These are phyloP conservation scores for Penicillium longicatenatum DNA, from an alignment of 495 filamentous ascomycete genomes.

Conservation along the genomic window DNA sequence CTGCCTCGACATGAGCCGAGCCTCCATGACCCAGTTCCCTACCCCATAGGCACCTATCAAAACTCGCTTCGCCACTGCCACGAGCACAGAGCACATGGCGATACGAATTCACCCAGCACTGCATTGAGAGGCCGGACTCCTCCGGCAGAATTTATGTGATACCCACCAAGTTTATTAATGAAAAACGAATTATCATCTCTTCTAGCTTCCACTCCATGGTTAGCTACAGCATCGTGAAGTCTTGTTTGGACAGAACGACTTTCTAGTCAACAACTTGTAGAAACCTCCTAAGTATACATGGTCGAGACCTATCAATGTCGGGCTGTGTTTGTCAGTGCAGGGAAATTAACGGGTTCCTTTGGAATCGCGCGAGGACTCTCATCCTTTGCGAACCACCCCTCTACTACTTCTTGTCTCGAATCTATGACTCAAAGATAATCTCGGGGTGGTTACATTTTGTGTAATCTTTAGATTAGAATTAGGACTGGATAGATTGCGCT, in stretches of 20 bases:
- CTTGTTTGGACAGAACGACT: background rate
- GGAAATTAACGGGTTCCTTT: slow-evolving; percentile 41
- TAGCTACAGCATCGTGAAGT: background rate
- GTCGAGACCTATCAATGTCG: slow-evolving; percentile 48
- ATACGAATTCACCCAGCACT: slow-evolving; percentile 9
- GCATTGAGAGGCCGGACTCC: slow-evolving; percentile 1
- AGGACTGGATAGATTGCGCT: background rate
- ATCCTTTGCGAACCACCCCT: slow-evolving; percentile 31
- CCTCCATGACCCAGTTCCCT: background rate
- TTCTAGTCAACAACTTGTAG: slow-evolving; percentile 3
- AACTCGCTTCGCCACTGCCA: background rate
- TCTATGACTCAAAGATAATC: slow-evolving; percentile 22
- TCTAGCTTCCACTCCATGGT: background rate
- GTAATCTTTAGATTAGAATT: background rate
- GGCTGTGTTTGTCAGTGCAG: slow-evolving; percentile 56
- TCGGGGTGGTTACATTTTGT: slow-evolving; percentile 30
- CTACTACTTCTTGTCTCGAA: slow-evolving; percentile 24
- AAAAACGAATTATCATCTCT: slow-evolving; percentile 9
- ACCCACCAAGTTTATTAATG: slow-evolving; percentile 20
- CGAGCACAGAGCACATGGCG: background rate
- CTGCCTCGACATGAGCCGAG: background rate
- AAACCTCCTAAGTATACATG: slow-evolving; percentile 55
- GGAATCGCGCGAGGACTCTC: slow-evolving; percentile 30
- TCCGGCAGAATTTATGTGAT: slow-evolving; percentile 12
- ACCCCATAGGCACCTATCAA: background rate